A percentile compares a stretch with the other conserved stretches of the same genome.
Conservation (phyloP, 2,329 filamentous ascomycete species). For the Gaeumannomyces sp. region DNA sequence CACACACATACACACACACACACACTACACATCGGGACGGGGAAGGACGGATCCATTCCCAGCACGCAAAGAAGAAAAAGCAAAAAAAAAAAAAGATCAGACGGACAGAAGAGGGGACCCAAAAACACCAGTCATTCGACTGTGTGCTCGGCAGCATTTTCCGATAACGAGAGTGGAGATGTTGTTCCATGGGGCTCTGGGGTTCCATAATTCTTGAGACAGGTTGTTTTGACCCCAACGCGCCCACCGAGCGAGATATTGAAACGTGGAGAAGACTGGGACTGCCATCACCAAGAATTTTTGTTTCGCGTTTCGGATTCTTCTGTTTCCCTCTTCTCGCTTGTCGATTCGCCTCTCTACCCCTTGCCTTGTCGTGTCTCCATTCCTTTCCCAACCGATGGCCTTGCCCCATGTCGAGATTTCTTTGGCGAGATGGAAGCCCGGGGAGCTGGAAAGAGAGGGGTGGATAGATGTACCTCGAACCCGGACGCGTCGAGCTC, state of each 20-base stretch:
- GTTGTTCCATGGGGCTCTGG: background rate
- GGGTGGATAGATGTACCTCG: background rate
- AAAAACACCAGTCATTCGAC: background rate
- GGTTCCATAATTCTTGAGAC: background rate
- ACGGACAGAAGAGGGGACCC: background rate
- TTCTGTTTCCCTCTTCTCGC: background rate
- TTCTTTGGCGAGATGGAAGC: background rate
- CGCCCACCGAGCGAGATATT: background rate
- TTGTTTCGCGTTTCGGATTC: background rate
- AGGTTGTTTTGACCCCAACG: background rate
- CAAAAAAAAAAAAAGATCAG: background rate
- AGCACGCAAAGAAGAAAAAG: background rate
- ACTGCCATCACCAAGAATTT: background rate
- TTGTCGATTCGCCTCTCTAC: background rate
- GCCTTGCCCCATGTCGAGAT: background rate
- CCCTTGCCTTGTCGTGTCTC: background rate
- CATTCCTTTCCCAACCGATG: background rate
- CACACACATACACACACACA: too few species aligned
- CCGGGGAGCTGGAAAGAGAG: background rate
- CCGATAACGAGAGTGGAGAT: background rate
- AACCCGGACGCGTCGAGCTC: background rate
- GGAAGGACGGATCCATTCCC: background rate
- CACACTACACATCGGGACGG: background rate
- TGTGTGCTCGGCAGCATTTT: background rate
- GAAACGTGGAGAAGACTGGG: background rate